Percentiles rank a stretch among this genome's conserved stretches.
Evolutionary conservation across 345 rosid genomes (phyloP).

Genomic region (Arabis hirsuta): DNA sequence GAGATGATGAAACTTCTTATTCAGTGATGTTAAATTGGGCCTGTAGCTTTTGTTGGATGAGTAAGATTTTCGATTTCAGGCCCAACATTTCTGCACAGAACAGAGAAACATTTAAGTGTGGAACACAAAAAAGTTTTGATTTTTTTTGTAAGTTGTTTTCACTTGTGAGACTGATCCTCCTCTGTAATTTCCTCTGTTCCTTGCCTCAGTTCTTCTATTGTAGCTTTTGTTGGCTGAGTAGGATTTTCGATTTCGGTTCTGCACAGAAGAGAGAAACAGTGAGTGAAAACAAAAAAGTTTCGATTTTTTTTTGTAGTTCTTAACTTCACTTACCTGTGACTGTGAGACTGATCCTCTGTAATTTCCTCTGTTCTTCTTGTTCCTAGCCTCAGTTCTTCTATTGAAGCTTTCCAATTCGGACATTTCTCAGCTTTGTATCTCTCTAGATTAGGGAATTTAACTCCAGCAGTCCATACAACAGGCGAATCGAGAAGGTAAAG

Average conservation of each 20-base stretch:
- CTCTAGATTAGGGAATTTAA: slow-evolving; percentile 2
- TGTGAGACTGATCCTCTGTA: slow-evolving; percentile 19
- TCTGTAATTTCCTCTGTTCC: slow-evolving; percentile 2
- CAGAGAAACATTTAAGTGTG: not conserved
- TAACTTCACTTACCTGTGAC: slow-evolving; percentile 24
- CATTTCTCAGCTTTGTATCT: slow-evolving; percentile 8
- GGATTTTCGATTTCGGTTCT: not conserved
- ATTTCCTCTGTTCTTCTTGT: not conserved
- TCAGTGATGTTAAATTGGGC: not conserved
- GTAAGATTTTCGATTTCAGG: not conserved
- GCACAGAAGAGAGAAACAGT: not conserved
- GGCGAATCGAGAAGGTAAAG: slow-evolving; percentile 53
- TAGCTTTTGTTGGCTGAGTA: slow-evolving; percentile 4
- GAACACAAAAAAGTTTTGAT: not conserved
- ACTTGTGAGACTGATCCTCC: slow-evolving; percentile 25
- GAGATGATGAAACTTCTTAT: not conserved
- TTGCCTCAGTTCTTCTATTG: not conserved
- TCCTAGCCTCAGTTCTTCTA: slow-evolving; percentile 17
- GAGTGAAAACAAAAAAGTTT: not conserved
- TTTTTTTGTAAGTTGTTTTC: not conserved
- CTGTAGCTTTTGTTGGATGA: not conserved
- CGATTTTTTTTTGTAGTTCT: not conserved
- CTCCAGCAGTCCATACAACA: slow-evolving; percentile 36
- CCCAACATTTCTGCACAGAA: not conserved
- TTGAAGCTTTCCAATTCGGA: slow-evolving; percentile 11